A percentile compares a stretch with the other conserved stretches of the same genome.
phyloP scores from a whole-genome alignment of 805 yeast species.

The Zygotorulaspora sp. region DNA sequence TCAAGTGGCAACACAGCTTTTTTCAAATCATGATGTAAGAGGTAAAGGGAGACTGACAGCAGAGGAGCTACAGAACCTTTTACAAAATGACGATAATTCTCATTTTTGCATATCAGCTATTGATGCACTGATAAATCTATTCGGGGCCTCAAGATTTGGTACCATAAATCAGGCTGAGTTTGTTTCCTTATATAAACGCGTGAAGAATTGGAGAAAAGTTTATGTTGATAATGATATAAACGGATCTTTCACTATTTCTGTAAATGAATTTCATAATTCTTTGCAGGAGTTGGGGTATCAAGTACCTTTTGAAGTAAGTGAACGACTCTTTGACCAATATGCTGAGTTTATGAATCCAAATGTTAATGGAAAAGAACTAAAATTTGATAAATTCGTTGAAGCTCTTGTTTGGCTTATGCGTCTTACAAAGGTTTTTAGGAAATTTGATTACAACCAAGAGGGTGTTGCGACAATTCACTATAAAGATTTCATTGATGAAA shows the following conservation, averaged over 20 bases:
- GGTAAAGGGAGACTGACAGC: slow-evolving; percentile 32
- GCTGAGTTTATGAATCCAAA: slow-evolving; percentile 31
- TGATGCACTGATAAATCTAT: slow-evolving; percentile 34
- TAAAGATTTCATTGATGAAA: slow-evolving; percentile 59
- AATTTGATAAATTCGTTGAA: slow-evolving; percentile 80
- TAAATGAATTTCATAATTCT: slow-evolving; percentile 33
- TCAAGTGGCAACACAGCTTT: slow-evolving; percentile 31
- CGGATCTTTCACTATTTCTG: slow-evolving; percentile 31
- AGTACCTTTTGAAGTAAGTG: slow-evolving; percentile 34
- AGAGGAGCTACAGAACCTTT: slow-evolving; percentile 33
- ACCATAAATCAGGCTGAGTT: slow-evolving; percentile 34
- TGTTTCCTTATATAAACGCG: slow-evolving; percentile 32
- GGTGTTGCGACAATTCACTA: slow-evolving; percentile 67
- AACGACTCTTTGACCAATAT: slow-evolving; percentile 36
- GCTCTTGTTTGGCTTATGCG: slow-evolving; percentile 70
- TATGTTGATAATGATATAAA: slow-evolving; percentile 37
- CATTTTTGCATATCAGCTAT: slow-evolving; percentile 34
- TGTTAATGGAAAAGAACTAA: slow-evolving; percentile 40
- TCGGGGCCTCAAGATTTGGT: slow-evolving; percentile 36
- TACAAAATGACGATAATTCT: slow-evolving; percentile 35
- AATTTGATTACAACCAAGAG: slow-evolving; percentile 67
- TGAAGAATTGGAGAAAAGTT: slow-evolving; percentile 35
- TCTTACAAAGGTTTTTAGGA: slow-evolving; percentile 72
- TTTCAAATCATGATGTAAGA: slow-evolving; percentile 32
- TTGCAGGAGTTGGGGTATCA: slow-evolving; percentile 34